phyloP scores from a whole-genome alignment of 1,139 yeast genomes.

The Pneumocystis murina region DNA sequence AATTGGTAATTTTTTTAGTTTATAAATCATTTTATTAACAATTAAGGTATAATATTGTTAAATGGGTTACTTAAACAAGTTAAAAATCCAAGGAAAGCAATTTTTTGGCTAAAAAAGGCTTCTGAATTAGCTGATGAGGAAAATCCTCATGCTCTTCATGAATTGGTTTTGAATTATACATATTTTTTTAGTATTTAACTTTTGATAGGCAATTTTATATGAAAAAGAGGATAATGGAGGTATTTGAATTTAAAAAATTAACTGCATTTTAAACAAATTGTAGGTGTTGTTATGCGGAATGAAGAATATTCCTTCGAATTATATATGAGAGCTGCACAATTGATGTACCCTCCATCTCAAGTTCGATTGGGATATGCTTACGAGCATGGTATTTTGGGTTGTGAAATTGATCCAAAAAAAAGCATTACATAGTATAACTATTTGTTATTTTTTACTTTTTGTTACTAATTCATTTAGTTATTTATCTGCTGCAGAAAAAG shows the following conservation, averaged over 20 bases:
- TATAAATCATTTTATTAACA: constrained; percentile 33
- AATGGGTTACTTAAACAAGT: constrained; percentile 35
- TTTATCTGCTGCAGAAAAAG: constrained; percentile 28
- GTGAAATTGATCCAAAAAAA: constrained; percentile 51
- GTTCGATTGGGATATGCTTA: constrained; percentile 75
- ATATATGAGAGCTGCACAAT: constrained; percentile 63
- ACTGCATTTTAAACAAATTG: constrained; percentile 12
- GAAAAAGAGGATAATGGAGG: constrained; percentile 11
- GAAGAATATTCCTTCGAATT: constrained; percentile 39
- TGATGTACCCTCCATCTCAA: constrained; percentile 67
- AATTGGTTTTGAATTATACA: constrained; percentile 59
- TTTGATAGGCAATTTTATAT: constrained; percentile 17
- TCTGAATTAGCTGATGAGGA: constrained; percentile 31
- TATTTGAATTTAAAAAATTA: constrained; percentile 22
- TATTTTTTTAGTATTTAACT: constrained; percentile 31
- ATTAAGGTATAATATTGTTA: constrained; percentile 39
- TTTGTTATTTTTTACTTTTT: constrained; percentile 37
- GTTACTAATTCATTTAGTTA: constrained; percentile 2
- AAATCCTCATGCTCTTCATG: constrained; percentile 43
- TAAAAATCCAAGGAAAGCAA: constrained; percentile 34
- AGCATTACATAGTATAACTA: constrained; percentile 82
- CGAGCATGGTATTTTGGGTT: constrained; percentile 66
- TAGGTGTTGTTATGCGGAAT: constrained; percentile 16
- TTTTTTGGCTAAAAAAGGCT: constrained; percentile 45
- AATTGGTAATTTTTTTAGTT: constrained; percentile 42